Conservation (phyloP, 306 rosid genomes). For the Medicago ruthenica region DNA sequence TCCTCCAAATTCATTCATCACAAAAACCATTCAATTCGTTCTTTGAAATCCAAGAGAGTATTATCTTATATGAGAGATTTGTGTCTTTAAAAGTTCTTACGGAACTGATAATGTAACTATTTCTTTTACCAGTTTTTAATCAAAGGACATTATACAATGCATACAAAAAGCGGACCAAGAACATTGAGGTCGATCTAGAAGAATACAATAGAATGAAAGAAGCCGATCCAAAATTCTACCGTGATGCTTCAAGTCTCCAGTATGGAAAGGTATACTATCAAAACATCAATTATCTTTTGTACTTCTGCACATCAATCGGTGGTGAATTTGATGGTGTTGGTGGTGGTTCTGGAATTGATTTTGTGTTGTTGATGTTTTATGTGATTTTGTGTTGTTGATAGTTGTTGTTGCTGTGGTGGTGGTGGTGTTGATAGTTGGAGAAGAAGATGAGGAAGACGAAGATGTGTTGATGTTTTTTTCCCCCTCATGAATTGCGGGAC, state of each 20-base stretch:
- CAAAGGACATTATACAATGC: slow-evolving; percentile 91
- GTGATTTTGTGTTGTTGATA: no score
- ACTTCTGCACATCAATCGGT: slow-evolving; percentile 11
- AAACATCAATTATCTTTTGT: slow-evolving; percentile 16
- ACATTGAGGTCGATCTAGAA: slow-evolving; percentile 71
- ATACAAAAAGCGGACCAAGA: slow-evolving; percentile 85
- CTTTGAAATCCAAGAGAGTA: neutral
- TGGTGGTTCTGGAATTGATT: no score
- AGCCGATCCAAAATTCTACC: slow-evolving; percentile 97
- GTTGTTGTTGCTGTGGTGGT: no score
- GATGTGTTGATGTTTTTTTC: no score
- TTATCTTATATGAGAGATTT: neutral
- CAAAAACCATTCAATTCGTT: neutral
- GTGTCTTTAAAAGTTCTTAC: neutral
- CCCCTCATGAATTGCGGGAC: no score
- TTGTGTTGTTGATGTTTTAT: no score
- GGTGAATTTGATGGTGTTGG: no score
- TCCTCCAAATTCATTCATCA: no score
- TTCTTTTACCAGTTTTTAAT: slow-evolving; percentile 73
- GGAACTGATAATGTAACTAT: slow-evolving; percentile 19
- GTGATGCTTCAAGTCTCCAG: slow-evolving; percentile 97
- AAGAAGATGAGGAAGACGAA: no score
- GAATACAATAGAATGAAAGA: slow-evolving; percentile 94
- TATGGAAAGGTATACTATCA: slow-evolving; percentile 80
- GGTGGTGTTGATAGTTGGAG: no score